A percentile compares a stretch with the other conserved stretches of the same genome.
Conservation (phyloP, 2,329 filamentous ascomycete genomes). For the Onygenales sp. region DNA sequence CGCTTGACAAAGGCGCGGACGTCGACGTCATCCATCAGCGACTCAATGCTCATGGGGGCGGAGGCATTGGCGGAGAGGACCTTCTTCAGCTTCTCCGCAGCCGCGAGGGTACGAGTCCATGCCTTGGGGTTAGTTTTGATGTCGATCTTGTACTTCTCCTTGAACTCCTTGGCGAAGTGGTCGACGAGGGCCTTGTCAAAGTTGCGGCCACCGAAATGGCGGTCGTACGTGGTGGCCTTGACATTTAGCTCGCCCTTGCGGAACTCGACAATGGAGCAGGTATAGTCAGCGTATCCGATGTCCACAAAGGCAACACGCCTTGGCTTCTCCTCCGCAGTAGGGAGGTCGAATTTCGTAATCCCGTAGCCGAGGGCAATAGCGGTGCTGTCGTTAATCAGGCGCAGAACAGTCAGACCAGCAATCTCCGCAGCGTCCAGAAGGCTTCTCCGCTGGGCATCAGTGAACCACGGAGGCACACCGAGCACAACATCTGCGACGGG, state of each 20-base stretch:
- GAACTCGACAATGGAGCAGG: slow-evolving; percentile 89
- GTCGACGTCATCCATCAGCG: slow-evolving; percentile 95
- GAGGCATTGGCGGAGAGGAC: slow-evolving; percentile 89
- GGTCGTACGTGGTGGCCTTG: slow-evolving; percentile 85
- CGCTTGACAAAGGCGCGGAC: slow-evolving; percentile 82
- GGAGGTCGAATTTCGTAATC: slow-evolving; percentile 95
- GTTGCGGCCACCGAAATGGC: slow-evolving; percentile 93
- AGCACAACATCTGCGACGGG: slow-evolving; percentile 90
- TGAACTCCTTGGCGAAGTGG: slow-evolving; percentile 92
- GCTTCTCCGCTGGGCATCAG: slow-evolving; percentile 79
- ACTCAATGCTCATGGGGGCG: slow-evolving; percentile 92
- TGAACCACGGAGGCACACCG: slow-evolving; percentile 95
- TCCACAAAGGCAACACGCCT: slow-evolving; percentile 86
- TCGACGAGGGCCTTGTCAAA: slow-evolving; percentile 93
- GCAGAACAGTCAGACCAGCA: slow-evolving; percentile 81
- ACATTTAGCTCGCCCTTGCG: slow-evolving; percentile 92
- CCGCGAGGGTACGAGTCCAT: slow-evolving; percentile 72
- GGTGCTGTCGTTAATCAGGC: slow-evolving; percentile 96
- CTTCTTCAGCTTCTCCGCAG: slow-evolving; percentile 97
- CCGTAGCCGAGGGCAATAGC: slow-evolving; percentile 92
- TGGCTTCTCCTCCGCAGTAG: slow-evolving; percentile 79
- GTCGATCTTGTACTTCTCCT: slow-evolving; percentile 96
- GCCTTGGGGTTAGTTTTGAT: slow-evolving; percentile 87
- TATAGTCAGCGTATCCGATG: slow-evolving; percentile 95
- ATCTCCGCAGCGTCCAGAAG: slow-evolving; percentile 89